Evolutionary conservation across 2,329 filamentous ascomycete genomes (phyloP).

Genomic region (Endocalyx cinctus): DNA sequence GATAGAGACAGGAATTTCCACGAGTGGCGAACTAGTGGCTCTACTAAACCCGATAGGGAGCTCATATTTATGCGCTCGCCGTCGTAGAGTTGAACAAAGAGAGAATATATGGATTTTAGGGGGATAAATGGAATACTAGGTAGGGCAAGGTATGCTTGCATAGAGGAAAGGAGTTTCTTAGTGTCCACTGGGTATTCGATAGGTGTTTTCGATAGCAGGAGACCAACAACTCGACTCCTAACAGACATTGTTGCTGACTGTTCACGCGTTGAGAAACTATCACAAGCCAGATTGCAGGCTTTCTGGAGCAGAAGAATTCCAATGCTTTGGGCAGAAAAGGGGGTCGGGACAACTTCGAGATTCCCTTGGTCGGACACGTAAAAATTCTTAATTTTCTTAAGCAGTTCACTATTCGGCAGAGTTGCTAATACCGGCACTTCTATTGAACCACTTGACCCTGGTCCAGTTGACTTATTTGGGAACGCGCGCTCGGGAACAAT

Average conservation of each 20-base stretch:
- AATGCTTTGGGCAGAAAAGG: constrained; percentile 51
- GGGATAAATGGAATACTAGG: constrained; percentile 43
- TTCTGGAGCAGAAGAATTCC: constrained; percentile 62
- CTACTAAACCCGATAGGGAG: constrained; percentile 60
- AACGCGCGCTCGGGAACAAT: constrained; percentile 63
- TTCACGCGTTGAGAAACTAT: constrained; percentile 37
- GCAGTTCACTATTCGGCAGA: constrained; percentile 45
- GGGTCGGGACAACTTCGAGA: constrained; percentile 56
- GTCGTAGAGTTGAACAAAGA: constrained; percentile 53
- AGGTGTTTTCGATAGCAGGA: constrained; percentile 51
- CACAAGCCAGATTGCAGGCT: constrained; percentile 47
- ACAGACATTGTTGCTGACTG: constrained; percentile 47
- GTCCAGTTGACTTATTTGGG: constrained; percentile 23
- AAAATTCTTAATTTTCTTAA: constrained; percentile 59
- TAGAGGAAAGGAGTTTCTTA: constrained; percentile 43
- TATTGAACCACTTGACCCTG: constrained; percentile 18
- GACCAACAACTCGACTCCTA: constrained; percentile 55
- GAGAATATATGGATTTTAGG: constrained; percentile 55
- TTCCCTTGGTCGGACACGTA: constrained; percentile 69
- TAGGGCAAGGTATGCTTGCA: constrained; percentile 42
- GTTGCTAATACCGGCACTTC: constrained; percentile 23
- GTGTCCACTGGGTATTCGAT: constrained; percentile 40
- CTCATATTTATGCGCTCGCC: constrained; percentile 45
- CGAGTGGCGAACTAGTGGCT: constrained; percentile 63
- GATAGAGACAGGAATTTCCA: constrained; percentile 81